Evolutionary conservation across 106 monocot genomes (phyloP).

Genomic region (Dendrobium catenatum): DNA sequence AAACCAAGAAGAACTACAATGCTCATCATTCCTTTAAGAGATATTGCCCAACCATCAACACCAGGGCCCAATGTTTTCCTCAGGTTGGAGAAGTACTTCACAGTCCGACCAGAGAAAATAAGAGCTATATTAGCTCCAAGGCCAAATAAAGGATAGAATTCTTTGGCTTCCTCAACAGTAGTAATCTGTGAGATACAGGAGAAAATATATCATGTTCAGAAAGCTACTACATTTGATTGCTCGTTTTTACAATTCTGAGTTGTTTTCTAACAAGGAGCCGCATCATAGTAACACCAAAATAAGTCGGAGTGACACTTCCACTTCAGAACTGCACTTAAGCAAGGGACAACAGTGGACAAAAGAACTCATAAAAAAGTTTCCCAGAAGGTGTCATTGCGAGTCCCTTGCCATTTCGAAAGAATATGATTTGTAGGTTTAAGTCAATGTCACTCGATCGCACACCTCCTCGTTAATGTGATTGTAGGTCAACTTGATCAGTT

Average conservation of each 20-base stretch:
- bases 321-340: no score
- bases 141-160: conserved; percentile 94
- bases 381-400: no score
- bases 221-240: neutral
- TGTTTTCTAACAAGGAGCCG: neutral
- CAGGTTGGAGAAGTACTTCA: conserved; percentile 96
- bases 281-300: neutral
- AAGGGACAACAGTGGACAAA: no score
- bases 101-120: conserved; percentile 91
- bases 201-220: neutral
- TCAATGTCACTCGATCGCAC: no score
- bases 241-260: neutral
- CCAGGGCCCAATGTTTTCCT: conserved; percentile 84
- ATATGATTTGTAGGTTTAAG: no score
- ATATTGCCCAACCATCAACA: conserved; percentile 93
- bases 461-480: no score
- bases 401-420: no score
- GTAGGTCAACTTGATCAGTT: no score
- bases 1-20: conserved; percentile 79
- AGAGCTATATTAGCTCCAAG: conserved; percentile 93
- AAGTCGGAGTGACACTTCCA: neutral
- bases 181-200: conserved; percentile 65
- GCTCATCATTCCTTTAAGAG: conserved; percentile 98
- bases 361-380: neutral
- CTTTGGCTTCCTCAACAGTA: conserved; percentile 95